phyloP scores from a whole-genome alignment of 1,139 yeast species.

The Citeromyces siamensis region DNA sequence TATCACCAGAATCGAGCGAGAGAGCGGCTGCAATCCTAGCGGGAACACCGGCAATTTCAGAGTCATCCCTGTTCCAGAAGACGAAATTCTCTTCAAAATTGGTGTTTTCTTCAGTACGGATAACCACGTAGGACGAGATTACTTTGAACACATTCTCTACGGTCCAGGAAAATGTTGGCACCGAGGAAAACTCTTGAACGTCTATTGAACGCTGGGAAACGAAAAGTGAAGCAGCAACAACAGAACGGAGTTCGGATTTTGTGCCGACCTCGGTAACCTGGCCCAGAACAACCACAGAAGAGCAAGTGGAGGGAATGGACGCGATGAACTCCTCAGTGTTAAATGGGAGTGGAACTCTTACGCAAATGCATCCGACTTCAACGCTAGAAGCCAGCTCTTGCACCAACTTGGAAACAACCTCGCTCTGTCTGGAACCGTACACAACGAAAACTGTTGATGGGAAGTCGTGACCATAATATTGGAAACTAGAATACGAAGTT shows the following conservation, averaged over 20 bases:
- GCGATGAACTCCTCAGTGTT: constrained; percentile 45
- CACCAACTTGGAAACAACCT: constrained; percentile 36
- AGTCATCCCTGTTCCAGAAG: constrained; percentile 61
- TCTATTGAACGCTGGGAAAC: constrained; percentile 24
- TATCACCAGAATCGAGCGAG: constrained; percentile 45
- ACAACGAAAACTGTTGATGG: constrained; percentile 68
- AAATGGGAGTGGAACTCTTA: constrained; percentile 75
- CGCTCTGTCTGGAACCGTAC: constrained; percentile 61
- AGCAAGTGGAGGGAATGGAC: constrained; percentile 44
- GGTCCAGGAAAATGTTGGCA: constrained; percentile 44
- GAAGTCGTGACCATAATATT: constrained; percentile 48
- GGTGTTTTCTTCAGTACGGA: constrained; percentile 18
- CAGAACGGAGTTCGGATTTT: constrained; percentile 43
- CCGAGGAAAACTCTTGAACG: constrained; percentile 34
- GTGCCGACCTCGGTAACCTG: constrained; percentile 29
- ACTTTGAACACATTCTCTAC: constrained; percentile 25
- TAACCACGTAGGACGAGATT: constrained; percentile 29
- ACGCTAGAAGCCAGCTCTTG: constrained; percentile 21
- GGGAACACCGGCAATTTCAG: constrained; percentile 41
- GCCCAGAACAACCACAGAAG: constrained; percentile 53
- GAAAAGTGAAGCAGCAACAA: constrained; percentile 62
- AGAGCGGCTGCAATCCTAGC: constrained; percentile 60
- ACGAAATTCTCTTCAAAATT: constrained; percentile 38
- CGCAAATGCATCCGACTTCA: constrained; percentile 52
- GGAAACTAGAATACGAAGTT: constrained; percentile 45